Conservation (phyloP, 2,329 filamentous ascomycete species). For the Venturia aucupariae region DNA sequence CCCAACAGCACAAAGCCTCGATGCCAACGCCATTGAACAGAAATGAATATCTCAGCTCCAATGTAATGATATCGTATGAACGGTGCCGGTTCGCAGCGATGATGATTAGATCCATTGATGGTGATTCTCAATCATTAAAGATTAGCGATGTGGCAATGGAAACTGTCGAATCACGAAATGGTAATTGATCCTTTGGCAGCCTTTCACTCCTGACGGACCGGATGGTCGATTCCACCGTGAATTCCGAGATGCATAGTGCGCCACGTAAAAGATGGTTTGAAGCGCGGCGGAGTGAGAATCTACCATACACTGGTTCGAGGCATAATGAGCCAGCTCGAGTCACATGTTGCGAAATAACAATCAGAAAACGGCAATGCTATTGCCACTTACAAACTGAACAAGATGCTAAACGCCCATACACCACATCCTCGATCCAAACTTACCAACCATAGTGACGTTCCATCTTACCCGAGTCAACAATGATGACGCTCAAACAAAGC, state of each 20-base stretch:
- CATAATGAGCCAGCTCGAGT: background rate
- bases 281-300: too few species aligned
- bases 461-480: background rate
- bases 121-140: too few species aligned
- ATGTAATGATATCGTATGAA: too few species aligned
- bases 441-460: background rate
- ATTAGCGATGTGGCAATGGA: too few species aligned
- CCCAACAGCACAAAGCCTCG: too few species aligned
- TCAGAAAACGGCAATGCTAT: background rate
- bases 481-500: background rate
- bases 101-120: too few species aligned
- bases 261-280: background rate
- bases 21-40: too few species aligned
- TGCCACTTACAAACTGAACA: background rate
- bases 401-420: slow-evolving; percentile 1
- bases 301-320: background rate
- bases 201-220: too few species aligned
- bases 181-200: too few species aligned
- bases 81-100: too few species aligned
- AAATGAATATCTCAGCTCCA: too few species aligned
- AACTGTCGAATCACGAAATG: too few species aligned
- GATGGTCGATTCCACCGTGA: background rate
- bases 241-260: background rate
- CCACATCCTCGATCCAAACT: background rate
- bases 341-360: background rate